These are phyloP conservation scores for Aspergillus sp. DNA, from an alignment of 2,329 filamentous ascomycete genomes.

Conservation along the genomic window DNA sequence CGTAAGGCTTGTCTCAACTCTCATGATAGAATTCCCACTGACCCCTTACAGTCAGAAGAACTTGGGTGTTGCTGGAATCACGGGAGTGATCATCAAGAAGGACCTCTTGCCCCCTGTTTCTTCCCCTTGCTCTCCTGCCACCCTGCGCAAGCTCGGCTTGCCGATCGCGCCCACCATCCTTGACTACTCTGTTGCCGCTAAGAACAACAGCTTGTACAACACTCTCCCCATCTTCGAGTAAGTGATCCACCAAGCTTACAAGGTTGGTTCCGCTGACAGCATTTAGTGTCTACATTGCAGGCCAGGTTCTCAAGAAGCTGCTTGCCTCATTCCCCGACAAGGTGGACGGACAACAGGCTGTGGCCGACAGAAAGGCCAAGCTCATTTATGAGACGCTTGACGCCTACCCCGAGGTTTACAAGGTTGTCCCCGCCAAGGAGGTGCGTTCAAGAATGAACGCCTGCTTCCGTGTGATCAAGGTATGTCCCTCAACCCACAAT, in stretches of 20 bases:
- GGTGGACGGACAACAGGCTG: slow-evolving; percentile 73
- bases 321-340: slow-evolving; percentile 65
- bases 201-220: slow-evolving; percentile 96
- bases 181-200: slow-evolving; percentile 79
- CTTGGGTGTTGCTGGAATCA: slow-evolving; percentile 80
- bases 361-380: slow-evolving; percentile 73
- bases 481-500: slow-evolving; percentile 7
- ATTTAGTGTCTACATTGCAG: slow-evolving; percentile 78
- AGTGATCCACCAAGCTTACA: not conserved
- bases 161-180: slow-evolving; percentile 67
- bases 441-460: slow-evolving; percentile 91
- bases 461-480: slow-evolving; percentile 74
- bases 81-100: slow-evolving; percentile 83
- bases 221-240: slow-evolving; percentile 80
- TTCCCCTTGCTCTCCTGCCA: slow-evolving; percentile 64
- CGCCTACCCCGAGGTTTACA: slow-evolving; percentile 70
- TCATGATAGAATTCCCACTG: slow-evolving; percentile 9
- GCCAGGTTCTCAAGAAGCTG: slow-evolving; percentile 80
- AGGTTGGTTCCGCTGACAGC: not conserved
- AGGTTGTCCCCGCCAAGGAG: slow-evolving; percentile 72
- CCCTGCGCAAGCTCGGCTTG: slow-evolving; percentile 70
- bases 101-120: slow-evolving; percentile 69
- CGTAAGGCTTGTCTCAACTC: slow-evolving; percentile 11
- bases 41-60: slow-evolving; percentile 72
- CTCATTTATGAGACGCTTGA: slow-evolving; percentile 79